Evolutionary conservation across 306 rosid species (phyloP), one percentile per base, ranked within the genome.

Genomic region (Astragalus glycyphyllos): DNA sequence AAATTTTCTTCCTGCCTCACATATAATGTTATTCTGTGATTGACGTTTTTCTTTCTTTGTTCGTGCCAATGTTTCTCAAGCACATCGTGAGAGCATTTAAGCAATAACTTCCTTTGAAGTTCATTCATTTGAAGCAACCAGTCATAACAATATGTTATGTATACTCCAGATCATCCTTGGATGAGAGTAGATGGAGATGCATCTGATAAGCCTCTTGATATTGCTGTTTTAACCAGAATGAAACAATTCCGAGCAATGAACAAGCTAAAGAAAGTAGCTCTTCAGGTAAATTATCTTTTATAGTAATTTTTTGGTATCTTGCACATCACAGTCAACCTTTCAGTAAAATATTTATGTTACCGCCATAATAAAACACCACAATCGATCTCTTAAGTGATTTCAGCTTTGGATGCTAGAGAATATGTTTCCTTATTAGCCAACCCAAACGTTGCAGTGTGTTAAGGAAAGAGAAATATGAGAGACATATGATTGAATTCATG

Each of bases 241-340:
- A 94, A 94, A 68, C 98, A 94, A 80, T 94, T 94, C 84, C 80
- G 97, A 64, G 98, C 98, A 75, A 94, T 89, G 98, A 94, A 94
- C 92, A 94, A 90, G 80, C 95, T 94, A 65, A 94, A 94, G 79
- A 90, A 94, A 86, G 96, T 94, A 44, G 98, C 98, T 46, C 78
- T 94, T 32, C 87, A 94, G 98, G 98, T 94, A 73, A 75, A 63
- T 35, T 11, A 46, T 58, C 45, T 8, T 58, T 8, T 71, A 38
- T 75, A n/a, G 63, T 50, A 26, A 26, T 42, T 49, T 48, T 42
- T 72, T 55, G 7, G 62, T 81, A 45, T 11, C 69, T 35, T 23
- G 32, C 13, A 74, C 32, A 23, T 53, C 69, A 9, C 26, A 51
- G 15, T 58, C 49, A 42, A 58, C 37, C 64, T 69, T 42, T 26